phyloP scores from a whole-genome alignment of 345 rosid species.

The Barbarea vulgaris region DNA sequence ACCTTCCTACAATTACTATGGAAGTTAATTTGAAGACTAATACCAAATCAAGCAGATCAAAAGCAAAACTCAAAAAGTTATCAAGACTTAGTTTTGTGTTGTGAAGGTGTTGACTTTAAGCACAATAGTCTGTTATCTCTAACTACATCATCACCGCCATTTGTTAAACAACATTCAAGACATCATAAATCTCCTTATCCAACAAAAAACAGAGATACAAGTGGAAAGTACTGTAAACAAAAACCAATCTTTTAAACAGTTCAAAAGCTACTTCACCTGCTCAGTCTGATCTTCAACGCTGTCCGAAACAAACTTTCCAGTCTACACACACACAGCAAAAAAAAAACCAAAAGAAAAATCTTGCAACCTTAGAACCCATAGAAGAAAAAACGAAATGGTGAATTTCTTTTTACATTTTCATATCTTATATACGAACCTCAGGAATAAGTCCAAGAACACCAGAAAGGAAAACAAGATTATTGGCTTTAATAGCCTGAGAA shows the following conservation, averaged over 20 bases:
- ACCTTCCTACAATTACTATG: not conserved
- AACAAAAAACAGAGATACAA: not conserved
- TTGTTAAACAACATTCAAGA: slow-evolving; percentile 2
- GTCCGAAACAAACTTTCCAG: slow-evolving; percentile 76
- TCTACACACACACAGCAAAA: slow-evolving; percentile 43
- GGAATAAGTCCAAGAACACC: slow-evolving; percentile 88
- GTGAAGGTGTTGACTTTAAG: not conserved
- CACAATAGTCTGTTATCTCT: not conserved
- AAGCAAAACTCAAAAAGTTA: slow-evolving; percentile 8
- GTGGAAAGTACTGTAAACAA: slow-evolving; percentile 12
- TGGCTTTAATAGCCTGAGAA: slow-evolving; percentile 86
- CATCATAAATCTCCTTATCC: not conserved
- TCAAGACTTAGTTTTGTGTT: not conserved
- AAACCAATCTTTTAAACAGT: slow-evolving; percentile 8
- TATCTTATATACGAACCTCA: slow-evolving; percentile 56
- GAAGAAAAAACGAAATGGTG: not conserved
- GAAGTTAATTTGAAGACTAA: not conserved
- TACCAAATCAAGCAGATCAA: not conserved
- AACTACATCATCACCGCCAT: not conserved
- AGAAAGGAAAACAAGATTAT: slow-evolving; percentile 75
- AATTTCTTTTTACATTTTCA: not conserved
- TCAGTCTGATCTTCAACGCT: slow-evolving; percentile 79
- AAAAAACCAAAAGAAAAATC: slow-evolving; percentile 14
- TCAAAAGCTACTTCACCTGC: slow-evolving; percentile 57
- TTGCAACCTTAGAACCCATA: slow-evolving; percentile 7